A percentile compares a stretch with the other conserved stretches of the same genome.
phyloP scores from a whole-genome alignment of 2,329 filamentous ascomycete species.

The Fusarium palustre region DNA sequence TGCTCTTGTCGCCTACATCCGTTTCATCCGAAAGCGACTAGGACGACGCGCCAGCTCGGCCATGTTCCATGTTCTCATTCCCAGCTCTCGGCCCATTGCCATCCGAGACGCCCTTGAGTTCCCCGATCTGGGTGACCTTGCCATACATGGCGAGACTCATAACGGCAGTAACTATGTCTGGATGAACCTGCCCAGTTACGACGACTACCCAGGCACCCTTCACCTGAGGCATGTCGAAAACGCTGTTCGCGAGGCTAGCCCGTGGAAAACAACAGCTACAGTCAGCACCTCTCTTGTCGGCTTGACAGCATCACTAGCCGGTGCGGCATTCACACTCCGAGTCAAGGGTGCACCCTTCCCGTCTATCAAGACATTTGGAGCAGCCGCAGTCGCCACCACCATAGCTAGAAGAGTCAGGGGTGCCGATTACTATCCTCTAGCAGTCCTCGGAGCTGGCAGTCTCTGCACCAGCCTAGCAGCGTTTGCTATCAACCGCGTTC shows the following conservation, averaged over 20 bases:
- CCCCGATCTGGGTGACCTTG: slow-evolving; percentile 27
- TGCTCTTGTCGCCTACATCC: slow-evolving; percentile 28
- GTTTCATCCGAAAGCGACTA: slow-evolving; percentile 30
- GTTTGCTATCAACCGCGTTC: slow-evolving; percentile 16
- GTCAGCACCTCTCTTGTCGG: slow-evolving; percentile 33
- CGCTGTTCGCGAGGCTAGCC: slow-evolving; percentile 21
- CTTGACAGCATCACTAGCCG: slow-evolving; percentile 27
- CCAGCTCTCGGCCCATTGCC: slow-evolving; percentile 33
- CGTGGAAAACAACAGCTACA: slow-evolving; percentile 35
- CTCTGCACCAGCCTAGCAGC: slow-evolving; percentile 32
- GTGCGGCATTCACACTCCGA: slow-evolving; percentile 21
- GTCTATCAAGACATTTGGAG: slow-evolving; percentile 13
- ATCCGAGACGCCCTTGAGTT: slow-evolving; percentile 30
- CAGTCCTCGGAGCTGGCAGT: slow-evolving; percentile 24
- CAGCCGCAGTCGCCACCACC: slow-evolving; percentile 12
- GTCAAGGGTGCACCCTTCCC: slow-evolving; percentile 33
- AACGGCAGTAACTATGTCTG: slow-evolving; percentile 31
- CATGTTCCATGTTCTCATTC: slow-evolving; percentile 34
- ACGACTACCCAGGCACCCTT: slow-evolving; percentile 22
- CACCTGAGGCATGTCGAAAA: slow-evolving; percentile 31
- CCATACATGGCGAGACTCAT: slow-evolving; percentile 35
- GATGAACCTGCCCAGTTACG: slow-evolving; percentile 28
- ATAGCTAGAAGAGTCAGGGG: slow-evolving; percentile 22
- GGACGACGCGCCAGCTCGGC: slow-evolving; percentile 30
- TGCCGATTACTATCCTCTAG: slow-evolving; percentile 27